phyloP scores from a whole-genome alignment of 306 rosid genomes.

The Chamaecrista fasciculata region DNA sequence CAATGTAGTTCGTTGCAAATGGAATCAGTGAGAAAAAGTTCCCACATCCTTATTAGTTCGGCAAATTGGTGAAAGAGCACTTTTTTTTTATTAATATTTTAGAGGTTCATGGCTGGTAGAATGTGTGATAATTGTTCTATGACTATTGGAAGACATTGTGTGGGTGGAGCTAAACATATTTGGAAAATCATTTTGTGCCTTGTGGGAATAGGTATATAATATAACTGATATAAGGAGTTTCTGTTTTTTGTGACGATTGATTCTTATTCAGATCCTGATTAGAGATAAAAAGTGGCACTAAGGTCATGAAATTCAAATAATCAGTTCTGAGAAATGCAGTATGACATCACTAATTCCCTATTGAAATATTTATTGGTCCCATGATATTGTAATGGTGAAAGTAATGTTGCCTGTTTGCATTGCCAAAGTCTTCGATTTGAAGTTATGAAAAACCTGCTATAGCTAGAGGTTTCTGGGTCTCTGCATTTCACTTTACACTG shows the following conservation, averaged over 20 bases:
- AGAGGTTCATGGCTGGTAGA: background rate
- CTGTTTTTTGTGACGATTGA: slow-evolving; percentile 5
- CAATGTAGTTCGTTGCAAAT: slow-evolving; percentile 3
- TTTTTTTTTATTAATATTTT: background rate
- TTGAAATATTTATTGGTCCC: slow-evolving; percentile 9
- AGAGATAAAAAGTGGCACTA: background rate
- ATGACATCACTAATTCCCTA: background rate
- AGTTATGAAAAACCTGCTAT: background rate
- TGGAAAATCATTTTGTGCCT: slow-evolving; percentile 7
- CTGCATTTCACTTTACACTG: slow-evolving; percentile 4
- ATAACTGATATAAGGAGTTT: background rate
- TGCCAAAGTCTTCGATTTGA: slow-evolving; percentile 4
- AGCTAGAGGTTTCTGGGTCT: background rate
- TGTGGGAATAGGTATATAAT: background rate
- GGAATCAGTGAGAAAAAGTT: background rate
- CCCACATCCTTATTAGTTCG: background rate
- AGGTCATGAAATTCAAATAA: slow-evolving; percentile 1
- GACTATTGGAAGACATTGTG: background rate
- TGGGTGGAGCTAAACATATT: slow-evolving; percentile 13
- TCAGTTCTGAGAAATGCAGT: background rate
- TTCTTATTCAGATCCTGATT: background rate
- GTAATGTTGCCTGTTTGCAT: background rate
- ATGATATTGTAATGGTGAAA: slow-evolving; percentile 1
- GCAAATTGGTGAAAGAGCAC: background rate
- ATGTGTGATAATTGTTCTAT: background rate